Evolutionary conservation across 495 filamentous ascomycete genomes (phyloP), one percentile per base, ranked within the genome.

Genomic region (Hypoxylon cercidicola): DNA sequence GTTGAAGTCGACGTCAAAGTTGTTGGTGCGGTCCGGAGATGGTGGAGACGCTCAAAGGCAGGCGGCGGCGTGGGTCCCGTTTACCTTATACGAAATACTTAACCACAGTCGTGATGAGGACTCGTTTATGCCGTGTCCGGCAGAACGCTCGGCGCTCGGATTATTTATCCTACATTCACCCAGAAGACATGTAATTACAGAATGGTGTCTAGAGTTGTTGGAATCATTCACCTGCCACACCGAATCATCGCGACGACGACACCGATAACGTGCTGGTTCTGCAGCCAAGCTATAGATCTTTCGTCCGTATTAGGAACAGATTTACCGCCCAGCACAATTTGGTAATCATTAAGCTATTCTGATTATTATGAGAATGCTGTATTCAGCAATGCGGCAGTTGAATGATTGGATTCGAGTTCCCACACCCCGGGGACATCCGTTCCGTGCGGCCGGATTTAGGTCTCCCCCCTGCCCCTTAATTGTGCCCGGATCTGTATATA

Each of bases 131-230:
- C 67, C 67, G 67, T 21, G 50, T 30, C 45, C 56, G 54, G 63
- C 20, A 58, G 54, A 62, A 57, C 58, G 62, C n/a, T 34, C 53
- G 62, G 51, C 11, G 53, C 41, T 41, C 7, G 43, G 34, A 40
- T 63, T 60, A 32, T 60, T 52, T 52, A 70, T 60, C 55, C 57
- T 37, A 23, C 43, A 66, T 69, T 69, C 67, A 70, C 59, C 67
- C 62, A 70, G 60, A 65, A 35, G 25, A 30, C 11, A n/a, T 28
- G 15, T 41, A 61, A 66, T 66, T 57, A 61, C 55, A 20, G 43
- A 51, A 55, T 52, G 46, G 51, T 16, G 47, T 53, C 40, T 44
- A 57, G 35, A 57, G 61, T 62, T 44, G 20, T 23, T 43, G 20
- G 57, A 47, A 53, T 43, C 46, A 10, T 32, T 60, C 55, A 51